Conservation (phyloP, 2,329 filamentous ascomycete genomes). For the Fusarium bulbicola region DNA sequence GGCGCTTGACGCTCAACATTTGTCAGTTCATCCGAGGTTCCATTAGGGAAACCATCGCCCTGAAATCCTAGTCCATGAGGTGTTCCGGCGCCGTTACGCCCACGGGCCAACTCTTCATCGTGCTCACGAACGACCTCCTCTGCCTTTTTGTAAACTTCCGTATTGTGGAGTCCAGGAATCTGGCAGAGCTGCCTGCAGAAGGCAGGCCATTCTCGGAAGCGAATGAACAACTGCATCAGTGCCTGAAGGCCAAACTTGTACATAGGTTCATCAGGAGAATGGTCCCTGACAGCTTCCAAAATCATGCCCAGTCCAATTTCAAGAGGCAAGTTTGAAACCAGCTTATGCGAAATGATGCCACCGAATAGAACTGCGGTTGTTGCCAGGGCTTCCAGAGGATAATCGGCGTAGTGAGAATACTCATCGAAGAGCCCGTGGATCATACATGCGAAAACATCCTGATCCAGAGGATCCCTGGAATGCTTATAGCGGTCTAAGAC, state of each 20-base stretch:
- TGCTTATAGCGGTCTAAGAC: constrained; percentile 87
- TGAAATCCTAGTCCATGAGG: constrained; percentile 49
- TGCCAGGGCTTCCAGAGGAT: constrained; percentile 93
- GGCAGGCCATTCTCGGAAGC: constrained; percentile 93
- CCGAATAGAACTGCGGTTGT: constrained; percentile 97
- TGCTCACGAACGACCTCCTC: constrained; percentile 80
- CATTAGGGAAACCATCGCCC: constrained; percentile 71
- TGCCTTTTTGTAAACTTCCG: constrained; percentile 84
- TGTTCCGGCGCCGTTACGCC: constrained; percentile 60
- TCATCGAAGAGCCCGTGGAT: constrained; percentile 98
- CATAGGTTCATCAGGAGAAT: constrained; percentile 86
- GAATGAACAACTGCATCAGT: constrained; percentile 83
- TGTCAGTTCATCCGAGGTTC: constrained; percentile 71
- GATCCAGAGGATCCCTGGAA: constrained; percentile 83
- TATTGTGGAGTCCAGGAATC: constrained; percentile 82
- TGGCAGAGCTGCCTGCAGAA: constrained; percentile 88
- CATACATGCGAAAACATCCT: constrained; percentile 98
- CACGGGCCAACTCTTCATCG: constrained; percentile 67
- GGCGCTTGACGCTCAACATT: constrained; percentile 68
- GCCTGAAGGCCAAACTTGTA: constrained; percentile 98
- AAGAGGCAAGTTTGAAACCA: constrained; percentile 88
- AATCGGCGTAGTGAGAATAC: constrained; percentile 93
- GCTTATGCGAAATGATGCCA: constrained; percentile 92
- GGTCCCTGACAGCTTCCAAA: constrained; percentile 91
- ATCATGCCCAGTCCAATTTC: constrained; percentile 98